Evolutionary conservation across 164 flowering plant species (phyloP).

Genomic region (grape (Vitis vinifera)): ASM3070453v1 NC_081822.1:6367001-6367500

Average conservation of each 20-base stretch:
- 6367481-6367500: conserved; percentile 2
- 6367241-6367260: conserved; percentile 65
- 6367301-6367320: neutral
- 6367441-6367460: neutral
- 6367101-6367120: conserved; percentile 68
- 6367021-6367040: conserved; percentile 71
- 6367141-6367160: conserved; percentile 79
- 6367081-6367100: conserved; percentile 75
- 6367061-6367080: conserved; percentile 79
- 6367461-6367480: neutral
- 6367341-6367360: neutral
- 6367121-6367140: conserved; percentile 83
- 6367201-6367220: conserved; percentile 63
- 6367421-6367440: conserved; percentile 26
- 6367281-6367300: conserved; percentile 6
- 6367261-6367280: conserved; percentile 39
- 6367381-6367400: neutral
- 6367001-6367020: conserved; percentile 63
- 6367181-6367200: conserved; percentile 66
- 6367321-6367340: conserved; percentile 1
- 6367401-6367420: conserved; percentile 1
- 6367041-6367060: conserved; percentile 76
- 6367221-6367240: conserved; percentile 66
- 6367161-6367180: conserved; percentile 86
- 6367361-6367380: neutral